A percentile compares a stretch with the other conserved stretches of the same genome.
Conservation (phyloP, 2,329 filamentous ascomycete genomes). For the Basipetospora chlamydospora region DNA sequence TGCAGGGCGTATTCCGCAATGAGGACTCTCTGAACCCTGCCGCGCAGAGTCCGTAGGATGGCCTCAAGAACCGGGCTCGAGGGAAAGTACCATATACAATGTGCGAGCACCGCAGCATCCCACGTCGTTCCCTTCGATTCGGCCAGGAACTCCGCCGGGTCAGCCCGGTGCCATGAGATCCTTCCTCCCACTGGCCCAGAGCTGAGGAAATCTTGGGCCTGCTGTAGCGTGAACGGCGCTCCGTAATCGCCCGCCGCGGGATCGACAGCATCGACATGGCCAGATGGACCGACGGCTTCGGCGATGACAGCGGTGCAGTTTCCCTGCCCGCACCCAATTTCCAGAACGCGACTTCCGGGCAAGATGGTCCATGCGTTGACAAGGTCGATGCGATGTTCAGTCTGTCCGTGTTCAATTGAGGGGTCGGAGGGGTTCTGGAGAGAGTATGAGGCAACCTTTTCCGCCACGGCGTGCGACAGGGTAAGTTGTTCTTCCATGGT, state of each 20-base stretch:
- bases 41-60: slow-evolving; percentile 11
- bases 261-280: slow-evolving; percentile 36
- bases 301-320: slow-evolving; percentile 41
- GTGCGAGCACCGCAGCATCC: slow-evolving; percentile 31
- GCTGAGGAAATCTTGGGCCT: slow-evolving; percentile 31
- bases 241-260: slow-evolving; percentile 35
- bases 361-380: slow-evolving; percentile 20
- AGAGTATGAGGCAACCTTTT: slow-evolving; percentile 7
- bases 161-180: slow-evolving; percentile 27
- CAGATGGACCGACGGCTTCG: slow-evolving; percentile 24
- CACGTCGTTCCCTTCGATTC: slow-evolving; percentile 9
- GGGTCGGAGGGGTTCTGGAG: slow-evolving; percentile 7
- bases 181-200: slow-evolving; percentile 21
- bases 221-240: slow-evolving; percentile 30
- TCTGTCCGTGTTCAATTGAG: slow-evolving; percentile 12
- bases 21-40: slow-evolving; percentile 10
- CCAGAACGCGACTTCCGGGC: slow-evolving; percentile 30
- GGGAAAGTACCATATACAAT: slow-evolving; percentile 40
- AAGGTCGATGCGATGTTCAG: slow-evolving; percentile 21
- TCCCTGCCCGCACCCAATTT: slow-evolving; percentile 46
- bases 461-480: too few relatives aligned
- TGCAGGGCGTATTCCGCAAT: slow-evolving; percentile 16
- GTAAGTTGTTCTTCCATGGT: too few relatives aligned
- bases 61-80: slow-evolving; percentile 15
- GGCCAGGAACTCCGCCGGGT: slow-evolving; percentile 21